These are phyloP conservation scores for Flaveria bidentis DNA, from an alignment of 129 eudicot genomes.

Conservation along the genomic window DNA sequence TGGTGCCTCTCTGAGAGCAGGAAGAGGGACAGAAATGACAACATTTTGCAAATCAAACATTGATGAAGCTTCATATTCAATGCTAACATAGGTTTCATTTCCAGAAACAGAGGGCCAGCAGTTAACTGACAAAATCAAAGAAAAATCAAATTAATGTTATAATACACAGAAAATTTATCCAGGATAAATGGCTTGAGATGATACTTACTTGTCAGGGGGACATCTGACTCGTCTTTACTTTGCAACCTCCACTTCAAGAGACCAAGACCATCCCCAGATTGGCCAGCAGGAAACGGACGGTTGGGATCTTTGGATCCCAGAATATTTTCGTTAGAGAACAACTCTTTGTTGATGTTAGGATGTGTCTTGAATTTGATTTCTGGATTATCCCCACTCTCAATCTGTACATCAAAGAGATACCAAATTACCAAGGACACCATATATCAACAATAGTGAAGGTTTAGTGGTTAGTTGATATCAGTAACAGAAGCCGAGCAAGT, in stretches of 20 bases:
- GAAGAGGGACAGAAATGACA: slow-evolving; percentile 87
- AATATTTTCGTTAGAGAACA: slow-evolving; percentile 73
- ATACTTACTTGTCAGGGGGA: slow-evolving; percentile 77
- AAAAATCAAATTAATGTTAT: background rate
- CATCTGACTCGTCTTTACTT: slow-evolving; percentile 72
- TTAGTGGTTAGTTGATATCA: slow-evolving; percentile 1
- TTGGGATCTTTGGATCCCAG: slow-evolving; percentile 92
- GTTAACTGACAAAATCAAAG: slow-evolving; percentile 55
- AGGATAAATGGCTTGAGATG: background rate
- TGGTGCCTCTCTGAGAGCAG: slow-evolving; percentile 79
- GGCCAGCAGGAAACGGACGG: slow-evolving; percentile 84
- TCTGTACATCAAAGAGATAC: slow-evolving; percentile 40
- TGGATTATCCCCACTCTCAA: slow-evolving; percentile 80
- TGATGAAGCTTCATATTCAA: slow-evolving; percentile 86
- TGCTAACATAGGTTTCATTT: slow-evolving; percentile 87
- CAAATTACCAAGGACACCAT: background rate
- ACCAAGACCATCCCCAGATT: slow-evolving; percentile 84
- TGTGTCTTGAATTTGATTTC: slow-evolving; percentile 85
- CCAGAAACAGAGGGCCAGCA: slow-evolving; percentile 99
- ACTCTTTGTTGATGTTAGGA: slow-evolving; percentile 90
- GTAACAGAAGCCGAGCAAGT: slow-evolving; percentile 11
- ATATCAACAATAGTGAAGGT: background rate
- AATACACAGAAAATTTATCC: background rate
- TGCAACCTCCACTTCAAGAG: slow-evolving; percentile 97
- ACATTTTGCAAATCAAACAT: slow-evolving; percentile 87